Evolutionary conservation across 1,139 yeast species (phyloP).

Genomic region (Candida albicans): DNA sequence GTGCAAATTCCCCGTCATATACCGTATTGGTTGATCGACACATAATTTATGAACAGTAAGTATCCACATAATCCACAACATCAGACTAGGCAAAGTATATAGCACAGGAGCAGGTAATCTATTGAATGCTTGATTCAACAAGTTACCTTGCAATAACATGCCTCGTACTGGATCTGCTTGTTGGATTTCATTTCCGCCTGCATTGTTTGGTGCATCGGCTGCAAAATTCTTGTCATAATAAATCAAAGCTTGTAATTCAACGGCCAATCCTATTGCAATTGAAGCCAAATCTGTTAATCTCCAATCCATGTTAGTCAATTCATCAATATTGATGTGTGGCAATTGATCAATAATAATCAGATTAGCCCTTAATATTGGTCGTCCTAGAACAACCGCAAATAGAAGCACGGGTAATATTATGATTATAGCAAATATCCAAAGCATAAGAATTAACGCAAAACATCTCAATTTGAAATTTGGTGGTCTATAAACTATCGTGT

Average conservation of each 20-base stretch:
- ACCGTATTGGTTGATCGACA: conserved; percentile 25
- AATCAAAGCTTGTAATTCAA: conserved; percentile 19
- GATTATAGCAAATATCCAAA: conserved; percentile 72
- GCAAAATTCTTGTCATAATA: conserved; percentile 15
- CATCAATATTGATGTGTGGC: background rate
- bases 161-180: background rate
- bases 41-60: conserved; percentile 24
- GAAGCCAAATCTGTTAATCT: conserved; percentile 26
- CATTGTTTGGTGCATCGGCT: conserved; percentile 6
- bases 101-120: conserved; percentile 2
- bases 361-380: conserved; percentile 28
- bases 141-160: background rate
- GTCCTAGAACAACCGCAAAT: conserved; percentile 39
- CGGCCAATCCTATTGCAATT: conserved; percentile 22
- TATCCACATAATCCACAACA: conserved; percentile 24
- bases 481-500: conserved; percentile 83
- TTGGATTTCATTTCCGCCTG: conserved; percentile 14
- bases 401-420: conserved; percentile 39
- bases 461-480: conserved; percentile 69
- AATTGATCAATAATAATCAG: conserved; percentile 3
- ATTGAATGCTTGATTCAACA: background rate
- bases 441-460: conserved; percentile 50
- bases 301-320: conserved; percentile 19
- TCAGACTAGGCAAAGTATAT: background rate
- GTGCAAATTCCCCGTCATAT: conserved; percentile 1